Percentiles rank a stretch among this genome's conserved stretches.
phyloP scores from a whole-genome alignment of 306 rosid species.

The Corylus avellana region DNA sequence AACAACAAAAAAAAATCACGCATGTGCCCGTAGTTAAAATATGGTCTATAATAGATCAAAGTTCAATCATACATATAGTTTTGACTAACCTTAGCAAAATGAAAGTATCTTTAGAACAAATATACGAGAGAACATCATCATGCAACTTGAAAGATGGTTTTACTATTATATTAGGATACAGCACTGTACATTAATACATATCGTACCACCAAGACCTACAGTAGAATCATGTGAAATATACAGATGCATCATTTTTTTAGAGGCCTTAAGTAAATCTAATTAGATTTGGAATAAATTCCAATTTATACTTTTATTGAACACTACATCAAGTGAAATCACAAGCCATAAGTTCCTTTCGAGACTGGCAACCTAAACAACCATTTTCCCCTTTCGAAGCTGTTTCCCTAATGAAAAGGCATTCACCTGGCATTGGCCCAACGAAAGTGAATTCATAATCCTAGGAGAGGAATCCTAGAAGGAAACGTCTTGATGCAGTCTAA shows the following conservation, averaged over 20 bases:
- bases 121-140: background rate
- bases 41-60: no score
- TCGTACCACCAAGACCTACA: background rate
- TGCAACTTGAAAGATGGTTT: background rate
- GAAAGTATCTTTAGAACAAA: no score
- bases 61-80: no score
- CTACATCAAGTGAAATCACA: background rate
- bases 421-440: background rate
- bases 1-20: no score
- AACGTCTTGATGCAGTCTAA: no score
- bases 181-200: background rate
- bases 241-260: background rate
- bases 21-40: no score
- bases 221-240: background rate
- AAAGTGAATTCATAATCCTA: background rate
- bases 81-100: no score
- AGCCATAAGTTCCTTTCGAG: background rate
- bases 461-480: background rate
- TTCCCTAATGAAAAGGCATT: background rate
- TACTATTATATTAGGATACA: background rate
- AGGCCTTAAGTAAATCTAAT: background rate
- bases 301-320: background rate
- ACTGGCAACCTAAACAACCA: background rate
- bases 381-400: background rate
- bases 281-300: background rate